A percentile compares a stretch with the other conserved stretches of the same genome.
phyloP scores from a whole-genome alignment of 1,284 basidiomycete genomes.

The Trametes polyzona region DNA sequence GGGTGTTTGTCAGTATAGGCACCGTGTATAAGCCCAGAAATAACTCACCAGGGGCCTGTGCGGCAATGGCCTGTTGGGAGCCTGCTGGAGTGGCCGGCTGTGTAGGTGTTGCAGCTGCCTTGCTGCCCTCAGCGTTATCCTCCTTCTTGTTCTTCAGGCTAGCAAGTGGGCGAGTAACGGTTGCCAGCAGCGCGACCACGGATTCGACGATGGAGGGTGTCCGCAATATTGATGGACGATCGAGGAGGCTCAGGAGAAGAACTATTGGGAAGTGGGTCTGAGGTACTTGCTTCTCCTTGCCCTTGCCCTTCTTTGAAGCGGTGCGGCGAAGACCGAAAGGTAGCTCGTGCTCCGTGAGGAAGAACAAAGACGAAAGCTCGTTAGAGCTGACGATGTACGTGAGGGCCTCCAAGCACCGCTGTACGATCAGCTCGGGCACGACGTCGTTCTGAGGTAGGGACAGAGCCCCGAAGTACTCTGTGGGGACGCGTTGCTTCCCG shows the following conservation, averaged over 20 bases:
- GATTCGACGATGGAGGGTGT: conserved; percentile 92
- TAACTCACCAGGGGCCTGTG: conserved; percentile 12
- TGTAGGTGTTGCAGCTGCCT: conserved; percentile 15
- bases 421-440: conserved; percentile 89
- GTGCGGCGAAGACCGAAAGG: conserved; percentile 73
- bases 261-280: conserved; percentile 92
- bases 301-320: conserved; percentile 85
- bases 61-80: conserved; percentile 1
- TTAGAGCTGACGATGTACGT: conserved; percentile 86
- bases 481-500: conserved; percentile 66
- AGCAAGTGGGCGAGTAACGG: conserved; percentile 82
- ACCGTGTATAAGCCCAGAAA: neutral
- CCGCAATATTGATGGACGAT: conserved; percentile 82
- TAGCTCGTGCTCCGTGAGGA: conserved; percentile 92
- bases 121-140: conserved; percentile 14
- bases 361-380: conserved; percentile 85
- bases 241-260: conserved; percentile 82
- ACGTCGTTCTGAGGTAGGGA: conserved; percentile 76
- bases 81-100: conserved; percentile 14
- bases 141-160: conserved; percentile 59
- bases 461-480: conserved; percentile 56
- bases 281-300: conserved; percentile 83
- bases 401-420: conserved; percentile 90
- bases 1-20: too few species aligned
- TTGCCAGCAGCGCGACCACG: conserved; percentile 83